Percentiles rank a stretch among this genome's conserved stretches.
phyloP scores from a whole-genome alignment of 495 filamentous ascomycete genomes.

The Tricharina praecox region DNA sequence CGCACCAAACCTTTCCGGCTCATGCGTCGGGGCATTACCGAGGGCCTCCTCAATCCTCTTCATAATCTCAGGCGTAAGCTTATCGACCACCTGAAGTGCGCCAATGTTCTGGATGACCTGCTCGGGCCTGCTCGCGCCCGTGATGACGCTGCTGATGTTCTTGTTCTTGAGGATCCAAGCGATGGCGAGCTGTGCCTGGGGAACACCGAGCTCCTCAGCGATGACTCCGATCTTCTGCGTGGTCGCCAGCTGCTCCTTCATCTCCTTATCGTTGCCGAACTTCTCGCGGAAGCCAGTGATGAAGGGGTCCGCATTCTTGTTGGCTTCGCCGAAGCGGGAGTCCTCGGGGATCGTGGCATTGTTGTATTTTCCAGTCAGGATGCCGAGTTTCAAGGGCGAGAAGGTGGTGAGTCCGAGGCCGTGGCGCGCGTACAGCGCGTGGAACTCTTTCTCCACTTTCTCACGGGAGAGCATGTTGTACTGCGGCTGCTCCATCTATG shows the following conservation, averaged over 20 bases:
- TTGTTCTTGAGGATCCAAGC: constrained; percentile 69
- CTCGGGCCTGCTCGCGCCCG: constrained; percentile 52
- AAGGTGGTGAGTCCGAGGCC: constrained; percentile 60
- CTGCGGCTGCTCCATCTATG: constrained; percentile 61
- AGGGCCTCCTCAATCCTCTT: constrained; percentile 51
- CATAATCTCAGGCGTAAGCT: constrained; percentile 50
- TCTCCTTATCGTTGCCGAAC: constrained; percentile 27
- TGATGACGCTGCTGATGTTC: constrained; percentile 58
- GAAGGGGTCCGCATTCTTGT: constrained; percentile 32
- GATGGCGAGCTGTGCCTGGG: constrained; percentile 48
- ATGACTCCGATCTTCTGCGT: constrained; percentile 38
- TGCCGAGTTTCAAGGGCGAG: constrained; percentile 52
- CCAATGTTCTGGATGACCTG: constrained; percentile 57
- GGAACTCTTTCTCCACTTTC: constrained; percentile 62
- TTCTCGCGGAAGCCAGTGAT: constrained; percentile 33
- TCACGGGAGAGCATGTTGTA: constrained; percentile 64
- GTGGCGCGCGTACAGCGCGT: constrained; percentile 43
- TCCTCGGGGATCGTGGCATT: neutral
- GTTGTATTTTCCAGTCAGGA: constrained; percentile 73
- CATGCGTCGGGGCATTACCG: constrained; percentile 41
- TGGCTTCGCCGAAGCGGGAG: constrained; percentile 9
- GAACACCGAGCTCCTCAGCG: constrained; percentile 49
- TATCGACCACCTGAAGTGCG: constrained; percentile 43
- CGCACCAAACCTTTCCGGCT: constrained; percentile 13
- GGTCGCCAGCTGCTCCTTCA: constrained; percentile 19